phyloP scores from a whole-genome alignment of 148 eudicot genomes.

The Polygonum maritimum region DNA sequence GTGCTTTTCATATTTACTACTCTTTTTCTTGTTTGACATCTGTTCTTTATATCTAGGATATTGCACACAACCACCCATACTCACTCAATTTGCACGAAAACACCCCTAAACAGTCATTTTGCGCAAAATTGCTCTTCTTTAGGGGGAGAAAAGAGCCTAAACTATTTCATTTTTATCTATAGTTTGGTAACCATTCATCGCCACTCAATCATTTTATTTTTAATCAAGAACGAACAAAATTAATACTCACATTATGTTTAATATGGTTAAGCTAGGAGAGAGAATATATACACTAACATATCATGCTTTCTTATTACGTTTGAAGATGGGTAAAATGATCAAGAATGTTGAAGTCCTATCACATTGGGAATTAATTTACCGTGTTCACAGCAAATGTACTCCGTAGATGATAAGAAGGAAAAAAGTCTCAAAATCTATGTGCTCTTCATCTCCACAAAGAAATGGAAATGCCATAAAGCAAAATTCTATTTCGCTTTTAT shows the following conservation, averaged over 20 bases:
- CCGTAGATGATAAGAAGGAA: neutral
- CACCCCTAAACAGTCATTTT: neutral
- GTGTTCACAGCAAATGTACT: neutral
- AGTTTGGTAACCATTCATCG: no score
- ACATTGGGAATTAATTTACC: no score
- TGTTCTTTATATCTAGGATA: neutral
- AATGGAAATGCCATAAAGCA: neutral
- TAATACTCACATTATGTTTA: no score
- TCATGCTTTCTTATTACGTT: no score
- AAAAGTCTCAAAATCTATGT: neutral
- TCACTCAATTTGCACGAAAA: neutral
- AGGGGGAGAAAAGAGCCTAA: no score
- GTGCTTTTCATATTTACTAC: neutral
- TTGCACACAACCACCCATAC: neutral
- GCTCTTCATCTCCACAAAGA: neutral
- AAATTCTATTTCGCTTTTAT: neutral
- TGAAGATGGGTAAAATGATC: no score
- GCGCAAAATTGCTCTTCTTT: neutral
- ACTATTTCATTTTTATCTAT: no score
- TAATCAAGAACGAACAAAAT: no score
- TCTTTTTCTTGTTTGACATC: neutral
- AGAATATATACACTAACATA: no score
- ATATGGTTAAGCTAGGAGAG: no score
- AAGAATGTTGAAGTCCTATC: no score
- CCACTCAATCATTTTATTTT: no score